Conservation (phyloP, 768 basidiomycete species). For the Porpolomopsis calyptriformis region DNA sequence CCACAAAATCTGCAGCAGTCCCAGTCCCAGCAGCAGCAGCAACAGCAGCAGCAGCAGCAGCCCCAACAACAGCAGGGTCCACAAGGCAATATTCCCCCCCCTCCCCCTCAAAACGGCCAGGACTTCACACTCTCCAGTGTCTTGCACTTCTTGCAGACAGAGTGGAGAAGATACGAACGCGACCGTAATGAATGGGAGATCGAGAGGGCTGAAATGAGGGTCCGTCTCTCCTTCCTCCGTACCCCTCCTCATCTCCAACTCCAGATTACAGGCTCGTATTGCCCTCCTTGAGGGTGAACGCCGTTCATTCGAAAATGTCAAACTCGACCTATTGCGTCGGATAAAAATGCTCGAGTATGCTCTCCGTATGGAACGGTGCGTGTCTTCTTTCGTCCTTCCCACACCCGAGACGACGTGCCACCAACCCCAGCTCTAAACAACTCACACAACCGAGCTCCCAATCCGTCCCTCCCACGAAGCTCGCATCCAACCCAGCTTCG, state of each 20-base stretch:
- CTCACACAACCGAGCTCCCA: conserved; percentile 49
- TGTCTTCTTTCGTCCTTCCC: conserved; percentile 13
- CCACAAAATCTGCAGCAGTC: conserved; percentile 47
- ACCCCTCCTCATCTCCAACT: conserved; percentile 21
- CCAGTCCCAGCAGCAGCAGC: conserved; percentile 40
- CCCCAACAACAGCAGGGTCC: conserved; percentile 41
- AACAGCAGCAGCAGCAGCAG: conserved; percentile 39
- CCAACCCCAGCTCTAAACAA: conserved; percentile 61
- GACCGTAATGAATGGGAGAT: conserved; percentile 99
- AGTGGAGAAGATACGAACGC: conserved; percentile 95
- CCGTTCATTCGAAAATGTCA: conserved; percentile 93
- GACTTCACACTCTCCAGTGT: conserved; percentile 91
- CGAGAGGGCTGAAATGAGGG: conserved; percentile 97
- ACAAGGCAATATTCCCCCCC: conserved; percentile 53
- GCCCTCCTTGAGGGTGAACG: conserved; percentile 95
- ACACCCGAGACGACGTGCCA: conserved; percentile 22
- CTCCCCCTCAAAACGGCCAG: conserved; percentile 77
- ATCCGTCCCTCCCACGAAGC: conserved; percentile 56
- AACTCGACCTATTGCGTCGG: conserved; percentile 88
- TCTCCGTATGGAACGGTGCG: conserved; percentile 87
- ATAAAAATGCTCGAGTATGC: conserved; percentile 99
- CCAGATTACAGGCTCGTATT: conserved; percentile 68
- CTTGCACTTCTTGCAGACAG: conserved; percentile 94
- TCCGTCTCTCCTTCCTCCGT: conserved; percentile 22
- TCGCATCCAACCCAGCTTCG: conserved; percentile 42